Conservation (phyloP, 2,329 filamentous ascomycete species). For the Ploettnerulaceae sp. region DNA sequence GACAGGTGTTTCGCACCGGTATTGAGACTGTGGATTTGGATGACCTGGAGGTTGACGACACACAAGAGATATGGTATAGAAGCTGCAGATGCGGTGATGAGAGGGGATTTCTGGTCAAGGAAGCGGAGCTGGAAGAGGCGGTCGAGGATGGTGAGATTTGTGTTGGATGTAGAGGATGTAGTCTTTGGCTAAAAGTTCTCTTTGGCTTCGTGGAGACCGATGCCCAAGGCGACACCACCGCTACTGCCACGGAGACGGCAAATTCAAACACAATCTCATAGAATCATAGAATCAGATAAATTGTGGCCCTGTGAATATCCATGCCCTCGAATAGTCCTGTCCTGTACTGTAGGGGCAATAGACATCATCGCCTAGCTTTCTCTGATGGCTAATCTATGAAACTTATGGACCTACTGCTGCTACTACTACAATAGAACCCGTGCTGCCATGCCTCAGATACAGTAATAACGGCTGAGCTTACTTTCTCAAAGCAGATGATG, state of each 20-base stretch:
- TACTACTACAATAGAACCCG: neutral
- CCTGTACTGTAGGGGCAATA: too few relatives aligned
- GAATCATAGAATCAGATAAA: too few relatives aligned
- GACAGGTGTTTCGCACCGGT: constrained; percentile 47
- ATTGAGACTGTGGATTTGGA: constrained; percentile 62
- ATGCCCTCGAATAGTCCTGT: too few relatives aligned
- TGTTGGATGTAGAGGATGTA: constrained; percentile 62
- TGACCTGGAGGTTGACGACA: constrained; percentile 53
- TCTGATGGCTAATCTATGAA: too few relatives aligned
- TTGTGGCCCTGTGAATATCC: too few relatives aligned
- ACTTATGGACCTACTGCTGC: neutral
- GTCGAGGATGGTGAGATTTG: constrained; percentile 55
- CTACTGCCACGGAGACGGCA: neutral
- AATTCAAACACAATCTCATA: neutral
- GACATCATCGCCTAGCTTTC: too few relatives aligned
- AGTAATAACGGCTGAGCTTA: too few relatives aligned
- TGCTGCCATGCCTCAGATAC: neutral
- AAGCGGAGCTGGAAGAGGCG: constrained; percentile 55
- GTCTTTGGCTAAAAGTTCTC: constrained; percentile 59
- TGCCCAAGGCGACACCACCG: neutral
- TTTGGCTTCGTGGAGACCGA: constrained; percentile 51
- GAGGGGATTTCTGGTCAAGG: constrained; percentile 53
- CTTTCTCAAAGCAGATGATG: constrained; percentile 19
- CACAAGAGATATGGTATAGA: constrained; percentile 46
- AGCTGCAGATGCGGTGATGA: constrained; percentile 60